Conservation (phyloP, 176 grass and related monocot genomes). For the Urochloa ruziziensis region DNA sequence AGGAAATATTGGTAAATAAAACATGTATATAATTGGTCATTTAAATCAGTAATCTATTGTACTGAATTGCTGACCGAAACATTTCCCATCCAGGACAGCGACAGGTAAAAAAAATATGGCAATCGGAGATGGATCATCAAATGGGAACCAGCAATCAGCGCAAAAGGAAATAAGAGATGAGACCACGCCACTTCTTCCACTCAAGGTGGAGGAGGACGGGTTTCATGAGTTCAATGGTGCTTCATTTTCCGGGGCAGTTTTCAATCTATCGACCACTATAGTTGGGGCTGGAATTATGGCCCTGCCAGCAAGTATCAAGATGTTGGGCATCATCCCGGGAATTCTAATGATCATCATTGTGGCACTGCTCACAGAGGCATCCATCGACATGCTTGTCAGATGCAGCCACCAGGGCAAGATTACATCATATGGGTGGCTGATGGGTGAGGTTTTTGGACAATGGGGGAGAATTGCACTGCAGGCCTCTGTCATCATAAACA, state of each 20-base stretch:
- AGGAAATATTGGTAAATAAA: neutral
- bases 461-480: constrained; percentile 74
- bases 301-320: constrained; percentile 76
- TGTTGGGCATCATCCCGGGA: constrained; percentile 78
- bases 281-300: constrained; percentile 98
- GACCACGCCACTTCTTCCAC: constrained; percentile 54
- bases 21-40: neutral
- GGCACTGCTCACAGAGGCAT: constrained; percentile 75
- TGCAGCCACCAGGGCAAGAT: constrained; percentile 64
- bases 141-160: neutral
- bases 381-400: constrained; percentile 79
- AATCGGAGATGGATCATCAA: neutral
- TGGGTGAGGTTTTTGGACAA: constrained; percentile 62
- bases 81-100: neutral
- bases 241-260: constrained; percentile 74
- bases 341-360: constrained; percentile 78
- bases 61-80: neutral
- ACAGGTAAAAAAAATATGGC: constrained; percentile 11
- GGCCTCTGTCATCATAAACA: constrained; percentile 66
- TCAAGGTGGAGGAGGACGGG: constrained; percentile 28
- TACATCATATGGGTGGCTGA: constrained; percentile 69
- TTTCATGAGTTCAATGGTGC: constrained; percentile 48
- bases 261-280: constrained; percentile 84
- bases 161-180: constrained; percentile 46
- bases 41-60: neutral